Percentiles rank a stretch among this genome's conserved stretches.
phyloP scores from a whole-genome alignment of 768 basidiomycete species.

The Exidia glandulosa region DNA sequence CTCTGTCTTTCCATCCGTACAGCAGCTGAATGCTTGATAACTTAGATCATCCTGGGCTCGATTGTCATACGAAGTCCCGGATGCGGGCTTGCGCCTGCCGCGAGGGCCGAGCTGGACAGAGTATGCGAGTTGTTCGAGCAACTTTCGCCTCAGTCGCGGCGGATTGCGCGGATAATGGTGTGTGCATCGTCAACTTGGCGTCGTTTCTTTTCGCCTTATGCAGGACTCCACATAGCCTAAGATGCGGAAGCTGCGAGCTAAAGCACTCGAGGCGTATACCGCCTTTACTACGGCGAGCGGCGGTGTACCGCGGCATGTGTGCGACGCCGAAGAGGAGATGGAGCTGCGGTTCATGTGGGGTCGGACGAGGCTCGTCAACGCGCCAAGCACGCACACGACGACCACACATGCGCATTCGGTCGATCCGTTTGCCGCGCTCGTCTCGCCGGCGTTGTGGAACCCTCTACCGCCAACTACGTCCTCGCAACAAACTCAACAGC shows the following conservation, averaged over 20 bases:
- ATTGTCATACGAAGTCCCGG: conserved; percentile 64
- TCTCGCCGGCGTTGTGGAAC: too few relatives aligned
- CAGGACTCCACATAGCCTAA: too few relatives aligned
- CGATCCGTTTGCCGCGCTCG: too few relatives aligned
- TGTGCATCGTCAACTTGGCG: too few relatives aligned
- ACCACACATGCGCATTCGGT: too few relatives aligned
- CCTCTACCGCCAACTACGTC: too few relatives aligned
- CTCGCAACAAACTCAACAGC: too few relatives aligned
- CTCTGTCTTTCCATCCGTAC: neutral
- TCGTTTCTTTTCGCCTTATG: too few relatives aligned
- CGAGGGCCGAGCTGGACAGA: conserved; percentile 49
- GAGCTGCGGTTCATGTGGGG: neutral
- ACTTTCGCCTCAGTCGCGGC: conserved; percentile 32
- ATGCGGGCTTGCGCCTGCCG: conserved; percentile 61
- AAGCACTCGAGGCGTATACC: neutral
- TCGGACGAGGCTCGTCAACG: neutral
- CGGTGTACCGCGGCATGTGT: neutral
- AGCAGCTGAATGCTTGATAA: neutral
- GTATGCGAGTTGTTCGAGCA: conserved; percentile 56
- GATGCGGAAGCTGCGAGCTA: neutral
- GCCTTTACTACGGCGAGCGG: neutral
- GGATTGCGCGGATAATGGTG: neutral
- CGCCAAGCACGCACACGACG: too few relatives aligned
- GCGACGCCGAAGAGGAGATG: neutral
- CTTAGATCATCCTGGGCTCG: conserved; percentile 72